These are phyloP conservation scores for Sugiyamaella novakii DNA, from an alignment of 1,139 yeast genomes.

Conservation along the genomic window DNA sequence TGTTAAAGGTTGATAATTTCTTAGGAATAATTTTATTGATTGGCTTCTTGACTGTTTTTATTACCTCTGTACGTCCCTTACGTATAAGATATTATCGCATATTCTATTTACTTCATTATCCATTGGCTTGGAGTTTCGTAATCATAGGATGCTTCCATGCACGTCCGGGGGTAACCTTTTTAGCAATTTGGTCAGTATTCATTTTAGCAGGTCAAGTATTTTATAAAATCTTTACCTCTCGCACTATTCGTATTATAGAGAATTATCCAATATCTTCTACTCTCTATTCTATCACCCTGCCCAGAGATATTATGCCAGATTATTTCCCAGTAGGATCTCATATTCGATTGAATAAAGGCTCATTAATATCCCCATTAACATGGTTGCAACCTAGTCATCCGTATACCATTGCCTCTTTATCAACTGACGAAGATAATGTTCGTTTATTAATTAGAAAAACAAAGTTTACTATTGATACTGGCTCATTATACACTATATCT, in stretches of 20 bases:
- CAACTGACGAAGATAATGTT: conserved; percentile 49
- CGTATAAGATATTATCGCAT: conserved; percentile 56
- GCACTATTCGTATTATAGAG: conserved; percentile 34
- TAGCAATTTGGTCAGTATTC: conserved; percentile 50
- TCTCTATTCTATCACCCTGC: conserved; percentile 42
- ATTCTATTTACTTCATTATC: conserved; percentile 70
- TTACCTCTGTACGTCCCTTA: conserved; percentile 59
- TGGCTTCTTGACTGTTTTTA: conserved; percentile 48
- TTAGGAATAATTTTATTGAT: conserved; percentile 61
- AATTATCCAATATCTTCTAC: conserved; percentile 37
- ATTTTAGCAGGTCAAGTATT: conserved; percentile 51
- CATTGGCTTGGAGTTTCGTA: conserved; percentile 66
- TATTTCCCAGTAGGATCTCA: conserved; percentile 51
- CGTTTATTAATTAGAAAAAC: conserved; percentile 49
- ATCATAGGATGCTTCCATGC: conserved; percentile 68
- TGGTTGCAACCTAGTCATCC: conserved; percentile 72
- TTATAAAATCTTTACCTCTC: conserved; percentile 39
- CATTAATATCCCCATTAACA: conserved; percentile 42
- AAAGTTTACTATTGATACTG: conserved; percentile 30
- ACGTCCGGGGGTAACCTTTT: conserved; percentile 65
- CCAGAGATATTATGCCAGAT: conserved; percentile 39
- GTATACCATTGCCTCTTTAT: conserved; percentile 72
- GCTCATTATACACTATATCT: conserved; percentile 36
- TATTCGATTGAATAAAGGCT: conserved; percentile 45
- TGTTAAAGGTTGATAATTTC: conserved; percentile 53